A percentile compares a stretch with the other conserved stretches of the same genome.
phyloP scores from a whole-genome alignment of 78 protist species.

The Planoprotostelium fungivorum region DNA sequence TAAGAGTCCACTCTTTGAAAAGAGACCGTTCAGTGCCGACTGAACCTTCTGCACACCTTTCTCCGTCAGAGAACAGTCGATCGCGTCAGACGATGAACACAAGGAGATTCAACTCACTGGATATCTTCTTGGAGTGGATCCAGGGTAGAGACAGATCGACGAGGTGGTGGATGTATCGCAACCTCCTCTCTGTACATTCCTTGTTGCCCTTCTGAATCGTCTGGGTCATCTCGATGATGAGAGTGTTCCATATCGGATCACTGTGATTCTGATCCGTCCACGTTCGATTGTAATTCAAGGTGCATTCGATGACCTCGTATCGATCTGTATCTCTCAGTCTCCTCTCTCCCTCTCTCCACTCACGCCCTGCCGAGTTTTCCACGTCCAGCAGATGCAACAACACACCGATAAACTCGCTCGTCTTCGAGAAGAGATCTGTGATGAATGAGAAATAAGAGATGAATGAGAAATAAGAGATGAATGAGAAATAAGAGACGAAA shows the following conservation, averaged over 20 bases:
- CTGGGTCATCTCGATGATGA: not conserved
- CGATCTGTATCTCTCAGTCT: not conserved
- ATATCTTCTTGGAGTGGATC: not conserved
- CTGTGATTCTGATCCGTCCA: not conserved
- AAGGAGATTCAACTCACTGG: not conserved
- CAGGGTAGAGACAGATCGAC: not conserved
- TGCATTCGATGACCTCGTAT: not conserved
- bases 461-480: too few species aligned
- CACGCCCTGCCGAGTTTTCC: too few species aligned
- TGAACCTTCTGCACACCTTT: not conserved
- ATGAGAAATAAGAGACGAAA: too few species aligned
- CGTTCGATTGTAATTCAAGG: not conserved
- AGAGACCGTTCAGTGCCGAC: not conserved
- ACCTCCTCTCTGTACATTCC: not conserved
- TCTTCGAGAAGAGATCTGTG: not conserved
- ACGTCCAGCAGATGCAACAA: not conserved
- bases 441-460: too few species aligned
- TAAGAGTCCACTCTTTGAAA: not conserved
- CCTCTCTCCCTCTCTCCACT: too few species aligned
- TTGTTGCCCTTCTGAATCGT: not conserved
- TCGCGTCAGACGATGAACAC: too few species aligned
- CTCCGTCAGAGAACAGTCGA: too few species aligned
- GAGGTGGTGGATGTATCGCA: not conserved
- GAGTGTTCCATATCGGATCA: not conserved
- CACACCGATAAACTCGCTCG: not conserved